A percentile compares a stretch with the other conserved stretches of the same genome.
These are phyloP conservation scores for Fraxinus sp. DNA, from an alignment of 305 asterid species.

Conservation along the genomic window DNA sequence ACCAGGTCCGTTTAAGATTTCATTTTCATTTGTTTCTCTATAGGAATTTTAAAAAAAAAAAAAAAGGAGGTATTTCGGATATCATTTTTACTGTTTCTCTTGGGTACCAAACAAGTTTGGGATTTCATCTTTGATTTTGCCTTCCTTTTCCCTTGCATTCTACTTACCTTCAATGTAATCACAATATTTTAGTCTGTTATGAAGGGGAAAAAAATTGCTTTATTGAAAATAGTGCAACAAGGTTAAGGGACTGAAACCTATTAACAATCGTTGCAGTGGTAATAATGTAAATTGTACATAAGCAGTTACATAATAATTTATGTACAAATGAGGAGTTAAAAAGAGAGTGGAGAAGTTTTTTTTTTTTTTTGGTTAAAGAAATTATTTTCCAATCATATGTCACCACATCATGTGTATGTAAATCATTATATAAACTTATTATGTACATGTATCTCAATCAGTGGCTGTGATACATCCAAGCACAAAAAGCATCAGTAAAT, in stretches of 20 bases:
- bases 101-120: background rate
- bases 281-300: too few relatives aligned
- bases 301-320: too few relatives aligned
- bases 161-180: background rate
- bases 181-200: background rate
- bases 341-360: too few relatives aligned
- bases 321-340: too few relatives aligned
- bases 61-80: background rate
- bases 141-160: background rate
- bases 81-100: background rate
- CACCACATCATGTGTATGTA: too few relatives aligned
- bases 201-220: background rate
- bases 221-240: background rate
- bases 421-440: too few relatives aligned
- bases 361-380: too few relatives aligned
- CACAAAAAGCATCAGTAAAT: background rate
- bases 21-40: background rate
- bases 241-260: background rate
- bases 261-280: background rate
- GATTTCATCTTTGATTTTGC: background rate
- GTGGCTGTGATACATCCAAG: background rate
- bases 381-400: too few relatives aligned
- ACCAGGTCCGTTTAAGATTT: background rate
- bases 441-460: too few relatives aligned
- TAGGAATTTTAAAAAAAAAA: background rate